Percentiles rank a stretch among this genome's conserved stretches.
These are phyloP conservation scores for Globisporangium emineosum DNA, from an alignment of 352 stramenopile genomes.

Conservation along the genomic window DNA sequence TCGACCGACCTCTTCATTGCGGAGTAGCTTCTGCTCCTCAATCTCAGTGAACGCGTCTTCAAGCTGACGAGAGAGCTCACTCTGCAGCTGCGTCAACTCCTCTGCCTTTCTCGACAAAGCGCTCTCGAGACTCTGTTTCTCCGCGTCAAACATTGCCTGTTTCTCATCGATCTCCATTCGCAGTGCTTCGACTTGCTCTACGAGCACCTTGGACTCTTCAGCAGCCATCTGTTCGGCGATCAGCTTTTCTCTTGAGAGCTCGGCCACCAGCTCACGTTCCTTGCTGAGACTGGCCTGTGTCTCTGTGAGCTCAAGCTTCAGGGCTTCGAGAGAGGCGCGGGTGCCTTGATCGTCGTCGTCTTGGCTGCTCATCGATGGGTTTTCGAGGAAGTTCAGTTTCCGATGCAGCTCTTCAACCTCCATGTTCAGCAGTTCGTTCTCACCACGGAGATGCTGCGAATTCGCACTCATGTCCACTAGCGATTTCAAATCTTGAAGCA, in stretches of 20 bases:
- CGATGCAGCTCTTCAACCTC: slow-evolving; percentile 35
- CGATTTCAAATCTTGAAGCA: slow-evolving; percentile 31
- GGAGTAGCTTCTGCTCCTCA: slow-evolving; percentile 29
- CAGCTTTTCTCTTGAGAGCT: slow-evolving; percentile 22
- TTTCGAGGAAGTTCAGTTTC: slow-evolving; percentile 15
- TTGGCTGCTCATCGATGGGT: slow-evolving; percentile 11
- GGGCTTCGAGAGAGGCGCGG: not conserved
- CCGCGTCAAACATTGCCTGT: slow-evolving; percentile 12
- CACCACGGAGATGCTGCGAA: slow-evolving; percentile 24
- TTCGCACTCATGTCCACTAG: slow-evolving; percentile 25
- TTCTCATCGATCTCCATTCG: slow-evolving; percentile 19
- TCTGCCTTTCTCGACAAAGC: slow-evolving; percentile 20
- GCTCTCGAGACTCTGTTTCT: slow-evolving; percentile 27
- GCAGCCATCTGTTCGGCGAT: slow-evolving; percentile 18
- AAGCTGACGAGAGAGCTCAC: slow-evolving; percentile 27
- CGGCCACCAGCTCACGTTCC: slow-evolving; percentile 13
- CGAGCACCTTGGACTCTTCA: slow-evolving; percentile 27
- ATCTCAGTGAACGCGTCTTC: slow-evolving; percentile 28
- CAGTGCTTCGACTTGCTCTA: slow-evolving; percentile 26
- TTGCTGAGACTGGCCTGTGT: not conserved
- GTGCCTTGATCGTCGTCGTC: slow-evolving; percentile 5
- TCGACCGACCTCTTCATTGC: slow-evolving; percentile 24
- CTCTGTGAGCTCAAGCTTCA: slow-evolving; percentile 9
- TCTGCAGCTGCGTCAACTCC: slow-evolving; percentile 13
- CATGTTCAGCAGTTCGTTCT: slow-evolving; percentile 42